Evolutionary conservation across 2,329 filamentous ascomycete genomes (phyloP).

Genomic region (Grosmannia penicillata): DNA sequence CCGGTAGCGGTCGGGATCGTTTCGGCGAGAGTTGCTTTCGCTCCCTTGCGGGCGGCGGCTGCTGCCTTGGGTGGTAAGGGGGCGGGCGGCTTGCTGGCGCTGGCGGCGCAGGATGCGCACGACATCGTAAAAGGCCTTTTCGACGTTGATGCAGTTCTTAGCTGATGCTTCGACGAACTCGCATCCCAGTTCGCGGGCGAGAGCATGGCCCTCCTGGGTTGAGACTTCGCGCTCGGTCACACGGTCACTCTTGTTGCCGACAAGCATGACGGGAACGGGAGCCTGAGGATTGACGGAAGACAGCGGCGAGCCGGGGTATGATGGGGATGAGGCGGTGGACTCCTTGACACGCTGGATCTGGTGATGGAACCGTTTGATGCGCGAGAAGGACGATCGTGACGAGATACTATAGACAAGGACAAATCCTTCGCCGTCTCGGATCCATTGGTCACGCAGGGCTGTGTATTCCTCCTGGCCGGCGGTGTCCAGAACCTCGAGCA

Average conservation of each 20-base stretch:
- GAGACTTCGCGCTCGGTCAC: constrained; percentile 93
- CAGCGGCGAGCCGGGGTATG: constrained; percentile 62
- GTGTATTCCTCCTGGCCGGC: constrained; percentile 98
- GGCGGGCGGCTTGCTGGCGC: constrained; percentile 14
- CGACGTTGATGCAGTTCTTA: constrained; percentile 96
- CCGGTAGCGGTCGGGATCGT: constrained; percentile 10
- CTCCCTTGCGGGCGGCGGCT: constrained; percentile 8
- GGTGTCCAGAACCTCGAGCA: constrained; percentile 94
- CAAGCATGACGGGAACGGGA: constrained; percentile 89
- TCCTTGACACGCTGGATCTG: constrained; percentile 98
- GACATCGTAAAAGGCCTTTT: constrained; percentile 97
- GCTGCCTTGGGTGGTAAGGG: constrained; percentile 8
- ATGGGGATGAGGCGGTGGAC: constrained; percentile 61
- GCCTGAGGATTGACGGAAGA: constrained; percentile 42
- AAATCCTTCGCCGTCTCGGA: constrained; percentile 92
- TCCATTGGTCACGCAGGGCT: constrained; percentile 93
- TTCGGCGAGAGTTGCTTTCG: constrained; percentile 7
- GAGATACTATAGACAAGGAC: constrained; percentile 98
- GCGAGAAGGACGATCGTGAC: constrained; percentile 83
- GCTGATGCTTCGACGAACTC: constrained; percentile 95
- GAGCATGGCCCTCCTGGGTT: constrained; percentile 83
- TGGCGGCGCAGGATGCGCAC: constrained; percentile 70
- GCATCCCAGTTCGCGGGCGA: constrained; percentile 84
- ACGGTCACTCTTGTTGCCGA: constrained; percentile 96
- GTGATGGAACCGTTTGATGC: constrained; percentile 90